Evolutionary conservation across 495 filamentous ascomycete species (phyloP), one percentile per base, ranked within the genome.

Genomic region (Hypomontagnella submonticulosa): DNA sequence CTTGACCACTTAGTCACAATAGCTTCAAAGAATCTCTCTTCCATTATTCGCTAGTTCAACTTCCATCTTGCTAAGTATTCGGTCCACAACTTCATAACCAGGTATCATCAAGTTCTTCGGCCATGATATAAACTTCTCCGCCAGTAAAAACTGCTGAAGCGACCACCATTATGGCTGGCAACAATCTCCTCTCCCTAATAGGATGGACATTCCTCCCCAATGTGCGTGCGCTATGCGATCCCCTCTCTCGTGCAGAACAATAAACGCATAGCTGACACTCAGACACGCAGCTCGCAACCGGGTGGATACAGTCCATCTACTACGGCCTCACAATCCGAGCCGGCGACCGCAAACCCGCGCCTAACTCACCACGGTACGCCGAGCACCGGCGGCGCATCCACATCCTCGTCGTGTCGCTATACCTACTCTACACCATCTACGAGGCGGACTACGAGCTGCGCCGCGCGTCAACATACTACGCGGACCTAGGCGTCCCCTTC

Each of bases 341-440:
- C 23, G 95, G 95, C 65, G 90, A 96, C 61, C 90, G 88, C 16
- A 88, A 86, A 40, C 95, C 95, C 1, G 79, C 83, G 34, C 92
- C 90, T 0, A 89, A 90, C 57, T 86, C 86, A 1, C 83, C 88
- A 0, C 84, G 86, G 67, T 92, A 83, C 70, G 78, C 80, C 60
- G 83, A 85, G 13, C 90, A 97, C 76, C 88, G 92, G 38, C 90
- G 88, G 20, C 85, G 87, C 68, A 93, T 96, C 74, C 88, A 94
- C 74, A 89, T 93, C 73, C 74, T 86, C 50, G 90, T 98, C 65
- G 89, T 97, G 13, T 75, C 87, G 37, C 72, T 85, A 42, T 99
- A 98, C 77, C 89, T 99, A 15, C 77, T 91, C 60, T 98, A 97
- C 80, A 97, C 91, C 33, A 87, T 99, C 68, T 97, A 93, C 79